Base-by-base conservation (phyloP, 805 yeast genomes). In the Candida yuanshanica region DNA sequence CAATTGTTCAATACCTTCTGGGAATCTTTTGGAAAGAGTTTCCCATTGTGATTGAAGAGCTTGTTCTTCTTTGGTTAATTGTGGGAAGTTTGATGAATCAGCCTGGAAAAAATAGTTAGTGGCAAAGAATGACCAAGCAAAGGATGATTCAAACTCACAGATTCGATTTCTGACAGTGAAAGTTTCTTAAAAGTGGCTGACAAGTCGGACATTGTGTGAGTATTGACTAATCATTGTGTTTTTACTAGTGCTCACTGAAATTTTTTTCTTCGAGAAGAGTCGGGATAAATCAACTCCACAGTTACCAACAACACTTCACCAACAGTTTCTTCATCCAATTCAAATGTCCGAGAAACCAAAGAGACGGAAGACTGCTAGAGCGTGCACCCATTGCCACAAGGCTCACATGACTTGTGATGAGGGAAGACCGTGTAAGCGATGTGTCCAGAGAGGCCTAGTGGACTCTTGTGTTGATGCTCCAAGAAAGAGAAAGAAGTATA, bases 351-450 rank as follows among this genome's bases (percentile, higher is more conserved):
- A 18, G 10, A 8, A 38, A 21, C 37, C 40, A 4, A 43, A 39
- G 34, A 37, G 80, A 33, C 74, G 74, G 53, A 90, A 90, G 58
- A 90, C 93, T 0, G 70, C 81, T 7, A 70, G 95, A 42, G 98
- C 99, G 5, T 91, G 99, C 52, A 76, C 77, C 32, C 93, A 90
- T 63, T 91, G 99, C 58, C 89, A 90, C 45, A 77, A 79, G 52
- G 85, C 95, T 2, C 99, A 91, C 60, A 77, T 90, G 70, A 86
- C 97, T 0, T 91, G 99, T 61, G 96, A 90, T 52, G 76, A 80
- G 20, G 59, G 61, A 57, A 75, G 95, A 29, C 95, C 95, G 0
- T 91, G 99, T 55, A 72, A 73, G 41, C 62, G 96, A 37, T 91
- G 99, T 60, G 59, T 83, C 4, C 69, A 69, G 22, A 70, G 88